Conservation (phyloP, 768 basidiomycete genomes). For the Astraeus odoratus region DNA sequence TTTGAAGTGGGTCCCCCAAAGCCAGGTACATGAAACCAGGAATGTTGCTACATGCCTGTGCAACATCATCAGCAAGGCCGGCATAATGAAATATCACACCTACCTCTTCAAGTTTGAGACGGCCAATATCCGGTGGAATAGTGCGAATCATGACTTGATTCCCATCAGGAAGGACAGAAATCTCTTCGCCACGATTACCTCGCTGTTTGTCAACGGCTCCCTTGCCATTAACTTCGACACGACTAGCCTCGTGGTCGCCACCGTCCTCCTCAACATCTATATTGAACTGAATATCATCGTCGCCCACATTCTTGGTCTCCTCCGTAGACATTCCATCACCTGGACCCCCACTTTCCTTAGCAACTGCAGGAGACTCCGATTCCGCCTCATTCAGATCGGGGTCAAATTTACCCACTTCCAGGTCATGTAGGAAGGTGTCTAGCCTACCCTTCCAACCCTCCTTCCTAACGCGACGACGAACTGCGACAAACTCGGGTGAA, state of each 20-base stretch:
- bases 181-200: conserved; percentile 61
- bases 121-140: conserved; percentile 88
- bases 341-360: conserved; percentile 44
- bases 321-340: conserved; percentile 34
- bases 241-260: conserved; percentile 50
- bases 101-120: conserved; percentile 86
- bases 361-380: conserved; percentile 40
- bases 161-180: conserved; percentile 64
- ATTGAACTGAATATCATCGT: conserved; percentile 73
- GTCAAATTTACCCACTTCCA: conserved; percentile 84
- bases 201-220: conserved; percentile 37
- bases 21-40: conserved; percentile 86
- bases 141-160: conserved; percentile 94
- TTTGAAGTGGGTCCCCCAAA: conserved; percentile 86
- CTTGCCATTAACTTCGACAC: conserved; percentile 56
- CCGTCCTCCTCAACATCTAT: conserved; percentile 67
- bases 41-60: conserved; percentile 66
- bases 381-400: conserved; percentile 62
- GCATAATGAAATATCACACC: not conserved
- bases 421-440: conserved; percentile 66
- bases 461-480: conserved; percentile 75
- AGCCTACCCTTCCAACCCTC: conserved; percentile 78
- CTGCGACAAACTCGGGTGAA: conserved; percentile 54
- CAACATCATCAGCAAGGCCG: conserved; percentile 6
- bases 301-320: conserved; percentile 47